Evolutionary conservation across 179 eudicot species (phyloP).

Genomic region (Camellia oleifera): DNA sequence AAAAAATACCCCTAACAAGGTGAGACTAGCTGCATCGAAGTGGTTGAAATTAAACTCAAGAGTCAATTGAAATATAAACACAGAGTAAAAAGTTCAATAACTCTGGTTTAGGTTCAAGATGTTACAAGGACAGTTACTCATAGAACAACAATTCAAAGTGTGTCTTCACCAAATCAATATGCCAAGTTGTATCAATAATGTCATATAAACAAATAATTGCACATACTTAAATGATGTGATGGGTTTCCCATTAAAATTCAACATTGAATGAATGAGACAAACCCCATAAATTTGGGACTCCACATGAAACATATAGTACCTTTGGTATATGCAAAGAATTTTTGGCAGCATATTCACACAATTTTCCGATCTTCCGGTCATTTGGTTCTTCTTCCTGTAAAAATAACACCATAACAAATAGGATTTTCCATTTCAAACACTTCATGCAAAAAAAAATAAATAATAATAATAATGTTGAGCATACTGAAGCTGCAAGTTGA

Average conservation of each 20-base stretch:
- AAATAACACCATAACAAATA: not conserved
- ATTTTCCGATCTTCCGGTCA: slow-evolving; percentile 89
- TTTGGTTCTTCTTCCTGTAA: slow-evolving; percentile 83
- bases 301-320: slow-evolving; percentile 38
- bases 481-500: not conserved
- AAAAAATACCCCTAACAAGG: not conserved
- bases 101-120: not conserved
- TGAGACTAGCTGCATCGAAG: not conserved
- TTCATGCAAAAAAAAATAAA: not conserved
- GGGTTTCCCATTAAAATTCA: not conserved
- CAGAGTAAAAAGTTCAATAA: not conserved
- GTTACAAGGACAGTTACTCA: not conserved
- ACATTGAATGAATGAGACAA: not conserved
- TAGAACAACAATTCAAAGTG: not conserved
- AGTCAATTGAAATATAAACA: not conserved
- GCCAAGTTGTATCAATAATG: not conserved
- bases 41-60: not conserved
- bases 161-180: not conserved
- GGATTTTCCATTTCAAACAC: not conserved
- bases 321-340: slow-evolving; percentile 94
- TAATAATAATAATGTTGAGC: not conserved
- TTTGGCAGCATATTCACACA: slow-evolving; percentile 90
- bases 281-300: not conserved
- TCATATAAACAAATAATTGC: not conserved
- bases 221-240: not conserved